Evolutionary conservation across 495 filamentous ascomycete genomes (phyloP).

Genomic region (Xylaria grammica): DNA sequence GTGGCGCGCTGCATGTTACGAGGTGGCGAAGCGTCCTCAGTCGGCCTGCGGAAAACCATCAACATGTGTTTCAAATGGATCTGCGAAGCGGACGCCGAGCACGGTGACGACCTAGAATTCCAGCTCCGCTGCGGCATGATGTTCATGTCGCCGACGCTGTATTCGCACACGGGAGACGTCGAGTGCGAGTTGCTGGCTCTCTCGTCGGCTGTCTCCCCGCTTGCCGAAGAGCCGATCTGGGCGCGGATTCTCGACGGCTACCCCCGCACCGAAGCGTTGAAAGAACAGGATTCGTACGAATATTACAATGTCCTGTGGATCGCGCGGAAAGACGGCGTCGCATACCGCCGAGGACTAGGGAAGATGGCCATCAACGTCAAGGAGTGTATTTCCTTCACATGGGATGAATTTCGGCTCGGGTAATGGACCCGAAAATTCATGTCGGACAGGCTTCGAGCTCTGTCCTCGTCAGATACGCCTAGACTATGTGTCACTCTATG

Average conservation of each 20-base stretch:
- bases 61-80: not conserved
- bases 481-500: no score
- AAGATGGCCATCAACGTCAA: constrained; percentile 15
- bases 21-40: not conserved
- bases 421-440: no score
- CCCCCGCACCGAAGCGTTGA: constrained; percentile 13
- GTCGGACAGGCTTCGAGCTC: no score
- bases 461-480: no score
- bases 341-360: constrained; percentile 22
- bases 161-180: not conserved
- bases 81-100: not conserved
- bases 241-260: not conserved
- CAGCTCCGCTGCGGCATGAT: not conserved
- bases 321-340: constrained; percentile 22
- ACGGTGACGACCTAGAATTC: not conserved
- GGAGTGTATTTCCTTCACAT: not conserved
- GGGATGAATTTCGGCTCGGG: not conserved
- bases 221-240: not conserved
- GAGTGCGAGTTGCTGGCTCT: not conserved
- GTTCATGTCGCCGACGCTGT: not conserved
- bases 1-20: not conserved
- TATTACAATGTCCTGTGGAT: constrained; percentile 23
- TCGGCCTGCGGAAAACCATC: not conserved
- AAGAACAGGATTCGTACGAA: constrained; percentile 32
- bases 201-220: not conserved